A percentile compares a stretch with the other conserved stretches of the same genome.
Conservation (phyloP, 352 stramenopile species). For the Discostella stelligera region DNA sequence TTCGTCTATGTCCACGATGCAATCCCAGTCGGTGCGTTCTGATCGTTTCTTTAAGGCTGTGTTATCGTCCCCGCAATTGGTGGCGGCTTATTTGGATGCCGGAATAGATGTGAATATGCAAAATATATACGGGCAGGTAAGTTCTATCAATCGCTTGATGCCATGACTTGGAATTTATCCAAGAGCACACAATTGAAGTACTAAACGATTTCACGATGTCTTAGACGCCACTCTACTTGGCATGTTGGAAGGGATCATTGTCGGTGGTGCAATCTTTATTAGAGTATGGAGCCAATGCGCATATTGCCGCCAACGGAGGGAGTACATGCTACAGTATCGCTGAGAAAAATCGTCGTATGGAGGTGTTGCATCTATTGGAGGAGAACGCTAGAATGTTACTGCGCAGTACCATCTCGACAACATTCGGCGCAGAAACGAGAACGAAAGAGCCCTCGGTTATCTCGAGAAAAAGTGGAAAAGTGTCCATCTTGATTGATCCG, state of each 20-base stretch:
- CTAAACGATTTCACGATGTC: too few species aligned
- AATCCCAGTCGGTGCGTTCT: constrained; percentile 40
- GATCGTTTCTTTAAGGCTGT: constrained; percentile 51
- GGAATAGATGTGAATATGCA: constrained; percentile 67
- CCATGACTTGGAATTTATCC: too few species aligned
- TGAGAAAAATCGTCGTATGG: constrained; percentile 5
- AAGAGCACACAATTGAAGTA: too few species aligned
- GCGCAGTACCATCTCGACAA: neutral
- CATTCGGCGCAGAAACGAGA: neutral
- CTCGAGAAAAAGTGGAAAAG: neutral
- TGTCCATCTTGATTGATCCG: constrained; percentile 57
- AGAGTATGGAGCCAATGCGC: constrained; percentile 61
- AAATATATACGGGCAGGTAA: constrained; percentile 72
- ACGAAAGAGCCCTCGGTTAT: too few species aligned
- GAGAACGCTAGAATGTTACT: neutral
- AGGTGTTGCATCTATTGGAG: constrained; percentile 42
- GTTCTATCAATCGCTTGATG: too few species aligned
- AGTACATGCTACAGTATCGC: constrained; percentile 43
- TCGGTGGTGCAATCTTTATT: constrained; percentile 51
- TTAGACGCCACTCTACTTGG: constrained; percentile 72
- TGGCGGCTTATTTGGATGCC: constrained; percentile 58
- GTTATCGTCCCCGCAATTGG: constrained; percentile 41
- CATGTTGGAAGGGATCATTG: constrained; percentile 57
- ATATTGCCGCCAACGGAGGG: constrained; percentile 55
- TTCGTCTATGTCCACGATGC: constrained; percentile 24